Conservation (phyloP, 306 rosid species). For the Clitoria ternatea region DNA sequence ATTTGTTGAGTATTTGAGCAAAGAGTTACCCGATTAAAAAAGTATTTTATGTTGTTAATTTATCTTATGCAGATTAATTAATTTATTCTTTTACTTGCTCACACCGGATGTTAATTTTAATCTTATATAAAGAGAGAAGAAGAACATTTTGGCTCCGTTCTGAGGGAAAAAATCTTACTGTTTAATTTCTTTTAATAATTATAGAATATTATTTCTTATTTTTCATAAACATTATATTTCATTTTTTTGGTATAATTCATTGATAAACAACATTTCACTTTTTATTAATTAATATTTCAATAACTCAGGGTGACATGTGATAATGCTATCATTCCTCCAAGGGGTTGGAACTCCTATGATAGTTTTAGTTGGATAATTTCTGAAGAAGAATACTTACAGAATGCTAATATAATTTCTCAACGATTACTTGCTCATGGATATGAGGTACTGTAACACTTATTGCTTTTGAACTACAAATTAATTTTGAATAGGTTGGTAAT, state of each 20-base stretch:
- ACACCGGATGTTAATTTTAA: no score
- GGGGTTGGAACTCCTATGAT: slow-evolving; percentile 90
- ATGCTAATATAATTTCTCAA: slow-evolving; percentile 30
- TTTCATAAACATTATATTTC: no score
- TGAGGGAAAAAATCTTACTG: neutral
- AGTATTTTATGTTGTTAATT: no score
- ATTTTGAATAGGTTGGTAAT: neutral
- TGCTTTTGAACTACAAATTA: neutral
- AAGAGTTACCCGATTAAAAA: no score
- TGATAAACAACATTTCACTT: no score
- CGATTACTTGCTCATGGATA: slow-evolving; percentile 14
- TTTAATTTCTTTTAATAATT: neutral
- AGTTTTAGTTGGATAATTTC: slow-evolving; percentile 64
- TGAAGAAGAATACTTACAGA: slow-evolving; percentile 52
- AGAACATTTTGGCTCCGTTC: neutral
- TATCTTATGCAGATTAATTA: neutral
- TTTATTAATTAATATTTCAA: no score
- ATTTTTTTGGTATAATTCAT: no score
- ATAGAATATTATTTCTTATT: neutral
- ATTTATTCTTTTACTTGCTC: no score
- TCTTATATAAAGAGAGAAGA: neutral
- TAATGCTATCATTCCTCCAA: slow-evolving; percentile 51
- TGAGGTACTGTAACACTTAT: neutral
- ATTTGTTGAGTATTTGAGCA: neutral
- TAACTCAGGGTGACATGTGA: slow-evolving; percentile 40